Conservation (phyloP, 2,329 filamentous ascomycete genomes). For the Fusarium dimerum region DNA sequence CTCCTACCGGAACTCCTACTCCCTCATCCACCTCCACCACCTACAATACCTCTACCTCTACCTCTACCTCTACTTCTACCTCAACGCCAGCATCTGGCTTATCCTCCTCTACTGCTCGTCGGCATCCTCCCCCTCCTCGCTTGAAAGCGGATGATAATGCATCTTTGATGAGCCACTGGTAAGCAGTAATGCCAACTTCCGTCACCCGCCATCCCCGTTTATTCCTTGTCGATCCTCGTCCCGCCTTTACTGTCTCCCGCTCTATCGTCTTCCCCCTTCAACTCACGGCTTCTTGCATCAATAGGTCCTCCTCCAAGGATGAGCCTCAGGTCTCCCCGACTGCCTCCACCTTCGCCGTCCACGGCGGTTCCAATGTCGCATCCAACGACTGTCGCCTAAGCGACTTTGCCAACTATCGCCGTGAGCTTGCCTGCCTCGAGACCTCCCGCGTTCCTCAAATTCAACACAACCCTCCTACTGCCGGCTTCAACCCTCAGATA, state of each 20-base stretch:
- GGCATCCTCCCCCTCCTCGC: conserved; percentile 17
- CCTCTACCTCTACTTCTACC: conserved; percentile 13
- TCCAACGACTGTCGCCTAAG: conserved; percentile 56
- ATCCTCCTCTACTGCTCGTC: conserved; percentile 19
- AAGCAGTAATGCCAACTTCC: conserved; percentile 22
- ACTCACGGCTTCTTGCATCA: conserved; percentile 23
- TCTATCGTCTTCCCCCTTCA: conserved; percentile 2
- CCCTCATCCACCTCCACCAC: conserved; percentile 5
- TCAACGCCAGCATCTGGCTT: conserved; percentile 10
- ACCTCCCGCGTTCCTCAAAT: conserved; percentile 61
- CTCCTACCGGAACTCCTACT: too few relatives aligned
- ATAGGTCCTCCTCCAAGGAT: conserved; percentile 35
- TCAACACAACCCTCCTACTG: conserved; percentile 52
- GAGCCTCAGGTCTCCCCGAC: conserved; percentile 52
- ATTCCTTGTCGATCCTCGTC: conserved; percentile 11
- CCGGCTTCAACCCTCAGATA: conserved; percentile 53
- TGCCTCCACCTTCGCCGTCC: conserved; percentile 45
- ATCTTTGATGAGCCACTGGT: conserved; percentile 29
- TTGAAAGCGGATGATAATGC: conserved; percentile 27
- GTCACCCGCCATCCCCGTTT: conserved; percentile 15
- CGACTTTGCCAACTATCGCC: conserved; percentile 70
- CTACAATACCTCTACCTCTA: conserved; percentile 8
- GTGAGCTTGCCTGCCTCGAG: conserved; percentile 70
- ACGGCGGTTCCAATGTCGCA: conserved; percentile 43
- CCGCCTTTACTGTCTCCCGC: conserved; percentile 9